Evolutionary conservation across 75 land plant species (phyloP).

Genomic region (Pseudotsuga menziesii): DNA sequence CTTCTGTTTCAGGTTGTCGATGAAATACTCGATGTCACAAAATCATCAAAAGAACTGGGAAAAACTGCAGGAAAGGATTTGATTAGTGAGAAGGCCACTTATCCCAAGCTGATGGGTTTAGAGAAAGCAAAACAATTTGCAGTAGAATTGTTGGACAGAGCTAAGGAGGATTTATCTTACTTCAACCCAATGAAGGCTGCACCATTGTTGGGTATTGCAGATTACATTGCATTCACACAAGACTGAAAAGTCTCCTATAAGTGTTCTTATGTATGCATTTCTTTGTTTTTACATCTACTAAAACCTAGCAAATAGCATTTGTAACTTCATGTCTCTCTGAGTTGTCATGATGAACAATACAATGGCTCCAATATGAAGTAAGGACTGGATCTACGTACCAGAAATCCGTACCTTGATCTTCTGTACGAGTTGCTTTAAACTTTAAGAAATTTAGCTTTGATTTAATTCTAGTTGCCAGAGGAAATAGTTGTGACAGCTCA

Average conservation of each 20-base stretch:
- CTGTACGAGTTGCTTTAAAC: too few species aligned
- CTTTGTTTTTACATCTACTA: too few species aligned
- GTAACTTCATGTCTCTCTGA: too few species aligned
- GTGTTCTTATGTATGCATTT: too few species aligned
- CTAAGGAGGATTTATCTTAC: slow-evolving; percentile 41
- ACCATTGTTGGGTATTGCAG: slow-evolving; percentile 67
- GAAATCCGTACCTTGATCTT: too few species aligned
- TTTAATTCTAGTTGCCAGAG: too few species aligned
- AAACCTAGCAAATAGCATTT: too few species aligned
- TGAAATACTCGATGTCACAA: slow-evolving; percentile 92
- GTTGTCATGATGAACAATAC: too few species aligned
- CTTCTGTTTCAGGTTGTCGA: slow-evolving; percentile 85
- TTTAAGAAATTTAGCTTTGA: too few species aligned
- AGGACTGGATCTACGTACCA: too few species aligned
- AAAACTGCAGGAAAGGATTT: slow-evolving; percentile 86
- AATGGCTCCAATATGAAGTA: too few species aligned
- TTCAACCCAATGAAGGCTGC: slow-evolving; percentile 68
- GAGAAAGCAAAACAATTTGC: slow-evolving; percentile 69
- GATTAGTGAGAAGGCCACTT: slow-evolving; percentile 75
- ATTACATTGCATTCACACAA: slow-evolving; percentile 57
- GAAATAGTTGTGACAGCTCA: too few species aligned
- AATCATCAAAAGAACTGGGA: slow-evolving; percentile 69
- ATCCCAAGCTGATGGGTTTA: slow-evolving; percentile 79
- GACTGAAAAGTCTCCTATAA: not conserved
- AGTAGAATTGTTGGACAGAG: slow-evolving; percentile 44